Evolutionary conservation across 176 grass and related monocot species (phyloP), one percentile per base, ranked within the genome.

Genomic region (Urochloa ruziziensis): DNA sequence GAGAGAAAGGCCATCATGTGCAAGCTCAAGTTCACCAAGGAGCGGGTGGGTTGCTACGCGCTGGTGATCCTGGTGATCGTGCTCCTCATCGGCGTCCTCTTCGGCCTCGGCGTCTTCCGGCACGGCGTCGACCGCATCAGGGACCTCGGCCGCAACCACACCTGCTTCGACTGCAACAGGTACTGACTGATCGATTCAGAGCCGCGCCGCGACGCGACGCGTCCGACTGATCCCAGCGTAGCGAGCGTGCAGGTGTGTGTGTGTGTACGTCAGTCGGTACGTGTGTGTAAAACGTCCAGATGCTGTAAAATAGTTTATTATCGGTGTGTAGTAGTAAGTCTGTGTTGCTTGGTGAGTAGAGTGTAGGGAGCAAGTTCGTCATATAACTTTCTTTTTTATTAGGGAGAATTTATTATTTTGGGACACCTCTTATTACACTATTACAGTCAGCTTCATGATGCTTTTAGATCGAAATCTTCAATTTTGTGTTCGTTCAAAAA

Each of bases 81-180:
- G 39, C 84, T 90, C 79, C 24, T 90, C 73, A 0, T 90, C 59
- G 88, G 88, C 84, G 88, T 90, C 73, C 88, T 90, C 66, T 90
- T 90, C 79, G 88, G 88, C 37, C 80, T 90, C 84, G 84, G 88
- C 84, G 84, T 90, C 79, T 90, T 90, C 84, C 74, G 29, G n/a
- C 83, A 90, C 60, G 84, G 88, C 79, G 58, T 42, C 88, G 84
- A 90, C 14, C 71, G 13, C 40, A 1, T 90, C 74, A 74, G 0
- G 25, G 84, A 86, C 3, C 48, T 90, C 58, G 74, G 73, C 67
- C 88, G 24, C 80, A 90, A 90, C 84, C 84, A 61, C 88, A 86
- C 73, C 79, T 90, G 84, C 88, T 86, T 74, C 84, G 88, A 90
- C 84, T 90, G 88, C 79, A 24, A 79, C 42, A 53, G 47, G 30